Evolutionary conservation across 306 rosid species (phyloP).

Genomic region (Dalbergia cochinchinensis): DNA sequence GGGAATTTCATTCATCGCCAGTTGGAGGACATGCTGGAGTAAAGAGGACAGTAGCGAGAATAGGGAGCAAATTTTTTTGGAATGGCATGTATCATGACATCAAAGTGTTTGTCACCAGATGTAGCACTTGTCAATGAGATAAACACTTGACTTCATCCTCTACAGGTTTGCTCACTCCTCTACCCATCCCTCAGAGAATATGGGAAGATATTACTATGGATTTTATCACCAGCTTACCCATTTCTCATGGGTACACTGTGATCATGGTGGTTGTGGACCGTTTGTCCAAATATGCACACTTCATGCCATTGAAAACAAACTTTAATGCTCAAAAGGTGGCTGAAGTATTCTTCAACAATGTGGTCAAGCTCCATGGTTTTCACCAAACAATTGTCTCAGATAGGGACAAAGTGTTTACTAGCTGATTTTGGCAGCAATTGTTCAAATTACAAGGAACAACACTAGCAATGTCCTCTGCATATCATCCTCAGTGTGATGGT

Average conservation of each 20-base stretch:
- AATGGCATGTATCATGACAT: not conserved
- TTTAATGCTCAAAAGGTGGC: not conserved
- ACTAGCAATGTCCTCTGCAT: no score
- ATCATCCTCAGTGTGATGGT: no score
- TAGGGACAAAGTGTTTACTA: not conserved
- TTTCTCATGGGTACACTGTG: not conserved
- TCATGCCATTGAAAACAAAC: not conserved
- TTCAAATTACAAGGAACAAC: no score
- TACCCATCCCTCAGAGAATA: not conserved
- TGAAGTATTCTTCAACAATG: not conserved
- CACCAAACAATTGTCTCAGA: not conserved
- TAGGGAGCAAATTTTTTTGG: not conserved
- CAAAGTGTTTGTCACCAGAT: not conserved
- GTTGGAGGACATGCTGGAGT: no score
- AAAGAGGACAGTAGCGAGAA: not conserved
- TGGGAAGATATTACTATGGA: not conserved
- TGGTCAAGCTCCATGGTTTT: not conserved
- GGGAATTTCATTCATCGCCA: not conserved
- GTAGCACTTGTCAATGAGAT: not conserved
- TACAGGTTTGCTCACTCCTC: not conserved
- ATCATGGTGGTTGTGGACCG: not conserved
- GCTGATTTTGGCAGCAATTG: no score
- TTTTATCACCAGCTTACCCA: not conserved
- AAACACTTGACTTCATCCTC: not conserved
- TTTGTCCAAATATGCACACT: not conserved